Percentiles rank a stretch among this genome's conserved stretches.
Conservation (phyloP, 768 basidiomycete species). For the Boletus rubropictus region DNA sequence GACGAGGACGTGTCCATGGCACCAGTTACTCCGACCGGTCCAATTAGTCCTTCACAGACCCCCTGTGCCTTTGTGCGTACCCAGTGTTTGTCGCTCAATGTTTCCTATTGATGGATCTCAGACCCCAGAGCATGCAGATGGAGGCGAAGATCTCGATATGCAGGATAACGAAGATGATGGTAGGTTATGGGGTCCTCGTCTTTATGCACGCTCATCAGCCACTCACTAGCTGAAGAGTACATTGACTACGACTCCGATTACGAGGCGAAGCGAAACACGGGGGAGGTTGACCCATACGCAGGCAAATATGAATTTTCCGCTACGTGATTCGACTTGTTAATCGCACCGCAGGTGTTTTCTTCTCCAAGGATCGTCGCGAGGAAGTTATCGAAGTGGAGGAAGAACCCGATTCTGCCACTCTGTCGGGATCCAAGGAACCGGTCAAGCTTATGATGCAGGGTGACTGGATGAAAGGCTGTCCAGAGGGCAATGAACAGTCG, state of each 20-base stretch:
- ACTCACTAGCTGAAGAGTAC: slow-evolving; percentile 46
- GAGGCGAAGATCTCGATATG: slow-evolving; percentile 43
- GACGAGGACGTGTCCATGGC: slow-evolving; percentile 50
- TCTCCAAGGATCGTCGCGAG: slow-evolving; percentile 89
- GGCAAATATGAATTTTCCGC: slow-evolving; percentile 40
- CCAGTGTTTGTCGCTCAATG: neutral
- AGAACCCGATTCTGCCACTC: slow-evolving; percentile 47
- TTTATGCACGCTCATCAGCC: slow-evolving; percentile 7
- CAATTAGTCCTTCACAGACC: slow-evolving; percentile 27
- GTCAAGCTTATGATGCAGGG: slow-evolving; percentile 77
- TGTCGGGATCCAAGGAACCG: slow-evolving; percentile 41
- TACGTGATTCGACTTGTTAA: slow-evolving; percentile 4
- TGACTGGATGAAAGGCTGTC: slow-evolving; percentile 97
- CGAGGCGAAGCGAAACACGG: slow-evolving; percentile 42
- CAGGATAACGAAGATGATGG: slow-evolving; percentile 51
- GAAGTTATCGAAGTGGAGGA: slow-evolving; percentile 91
- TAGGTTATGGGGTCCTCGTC: slow-evolving; percentile 14
- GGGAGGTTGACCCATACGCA: slow-evolving; percentile 83
- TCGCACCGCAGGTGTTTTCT: slow-evolving; percentile 68
- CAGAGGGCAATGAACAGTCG: slow-evolving; percentile 86
- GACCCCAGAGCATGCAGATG: slow-evolving; percentile 57
- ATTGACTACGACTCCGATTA: slow-evolving; percentile 82
- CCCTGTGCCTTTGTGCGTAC: slow-evolving; percentile 22
- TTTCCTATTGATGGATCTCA: slow-evolving; percentile 22
- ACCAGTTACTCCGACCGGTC: slow-evolving; percentile 18